phyloP scores from a whole-genome alignment of 441 rosid species.

The Pelargonium myrrhifolium region DNA sequence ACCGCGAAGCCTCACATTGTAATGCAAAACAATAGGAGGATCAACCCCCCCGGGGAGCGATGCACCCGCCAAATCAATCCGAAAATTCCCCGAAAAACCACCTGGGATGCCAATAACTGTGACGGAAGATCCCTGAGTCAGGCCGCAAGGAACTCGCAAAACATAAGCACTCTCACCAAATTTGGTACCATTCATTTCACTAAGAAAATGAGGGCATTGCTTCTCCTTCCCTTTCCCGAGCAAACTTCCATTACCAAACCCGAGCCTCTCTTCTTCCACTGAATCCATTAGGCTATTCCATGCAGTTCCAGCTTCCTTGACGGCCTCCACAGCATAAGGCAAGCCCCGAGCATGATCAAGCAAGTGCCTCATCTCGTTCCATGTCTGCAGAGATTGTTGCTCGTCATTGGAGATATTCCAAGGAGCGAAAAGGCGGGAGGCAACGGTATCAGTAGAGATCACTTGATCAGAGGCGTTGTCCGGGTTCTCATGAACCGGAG shows the following conservation, averaged over 20 bases:
- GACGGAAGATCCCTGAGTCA: slow-evolving; percentile 89
- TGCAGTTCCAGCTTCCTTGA: slow-evolving; percentile 84
- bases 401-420: slow-evolving; percentile 60
- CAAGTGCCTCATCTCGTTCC: slow-evolving; percentile 58
- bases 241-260: slow-evolving; percentile 40
- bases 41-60: slow-evolving; percentile 96
- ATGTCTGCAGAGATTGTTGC: slow-evolving; percentile 54
- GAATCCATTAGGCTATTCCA: slow-evolving; percentile 73
- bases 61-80: slow-evolving; percentile 82
- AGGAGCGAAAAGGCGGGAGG: slow-evolving; percentile 46
- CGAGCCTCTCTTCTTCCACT: slow-evolving; percentile 49
- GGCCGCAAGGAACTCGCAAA: slow-evolving; percentile 77
- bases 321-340: slow-evolving; percentile 71
- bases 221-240: slow-evolving; percentile 47
- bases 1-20: slow-evolving; percentile 89
- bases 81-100: slow-evolving; percentile 82
- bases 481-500: slow-evolving; percentile 46
- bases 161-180: slow-evolving; percentile 35
- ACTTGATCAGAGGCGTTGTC: slow-evolving; percentile 51
- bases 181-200: slow-evolving; percentile 67
- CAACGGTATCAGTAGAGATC: slow-evolving; percentile 44
- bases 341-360: slow-evolving; percentile 59
- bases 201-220: slow-evolving; percentile 83
- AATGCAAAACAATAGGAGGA: slow-evolving; percentile 87
- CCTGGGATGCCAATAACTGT: slow-evolving; percentile 80